These are phyloP conservation scores for Prunus dulcis DNA, from an alignment of 306 rosid species.

Conservation along the genomic window DNA sequence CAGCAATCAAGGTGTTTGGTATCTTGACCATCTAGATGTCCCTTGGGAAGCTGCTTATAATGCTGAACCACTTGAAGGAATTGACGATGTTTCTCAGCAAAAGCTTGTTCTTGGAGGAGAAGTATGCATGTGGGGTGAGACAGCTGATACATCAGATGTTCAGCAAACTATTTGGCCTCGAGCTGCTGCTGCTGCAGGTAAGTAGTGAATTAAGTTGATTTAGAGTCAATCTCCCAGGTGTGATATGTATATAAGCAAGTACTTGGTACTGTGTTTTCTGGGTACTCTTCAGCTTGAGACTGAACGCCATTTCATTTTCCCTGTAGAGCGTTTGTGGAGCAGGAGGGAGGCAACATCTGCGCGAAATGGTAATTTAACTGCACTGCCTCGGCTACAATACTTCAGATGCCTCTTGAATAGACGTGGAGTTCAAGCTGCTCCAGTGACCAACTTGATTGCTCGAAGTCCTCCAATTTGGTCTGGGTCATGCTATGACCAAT, in stretches of 20 bases:
- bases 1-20: slow-evolving; percentile 96
- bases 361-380: slow-evolving; percentile 38
- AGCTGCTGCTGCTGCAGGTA: slow-evolving; percentile 99
- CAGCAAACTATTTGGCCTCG: slow-evolving; percentile 99
- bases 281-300: neutral
- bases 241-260: too few relatives aligned
- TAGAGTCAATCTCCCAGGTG: too few relatives aligned
- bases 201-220: neutral
- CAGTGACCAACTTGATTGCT: slow-evolving; percentile 60
- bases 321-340: slow-evolving; percentile 87
- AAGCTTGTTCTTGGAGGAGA: slow-evolving; percentile 92
- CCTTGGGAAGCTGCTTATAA: slow-evolving; percentile 71
- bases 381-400: slow-evolving; percentile 60
- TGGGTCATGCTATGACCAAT: slow-evolving; percentile 86
- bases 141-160: slow-evolving; percentile 75
- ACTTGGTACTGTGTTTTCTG: neutral
- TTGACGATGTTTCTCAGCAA: slow-evolving; percentile 48
- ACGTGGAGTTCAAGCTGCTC: slow-evolving; percentile 88
- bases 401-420: slow-evolving; percentile 80
- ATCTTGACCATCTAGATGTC: slow-evolving; percentile 93
- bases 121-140: slow-evolving; percentile 98
- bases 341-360: slow-evolving; percentile 36
- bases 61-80: slow-evolving; percentile 86
- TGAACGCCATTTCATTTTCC: slow-evolving; percentile 16
- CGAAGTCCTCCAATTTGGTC: slow-evolving; percentile 71